Percentiles rank a stretch among this genome's conserved stretches.
These are phyloP conservation scores for Dioszegia aurantiaca DNA, from an alignment of 768 basidiomycete species.

Conservation along the genomic window DNA sequence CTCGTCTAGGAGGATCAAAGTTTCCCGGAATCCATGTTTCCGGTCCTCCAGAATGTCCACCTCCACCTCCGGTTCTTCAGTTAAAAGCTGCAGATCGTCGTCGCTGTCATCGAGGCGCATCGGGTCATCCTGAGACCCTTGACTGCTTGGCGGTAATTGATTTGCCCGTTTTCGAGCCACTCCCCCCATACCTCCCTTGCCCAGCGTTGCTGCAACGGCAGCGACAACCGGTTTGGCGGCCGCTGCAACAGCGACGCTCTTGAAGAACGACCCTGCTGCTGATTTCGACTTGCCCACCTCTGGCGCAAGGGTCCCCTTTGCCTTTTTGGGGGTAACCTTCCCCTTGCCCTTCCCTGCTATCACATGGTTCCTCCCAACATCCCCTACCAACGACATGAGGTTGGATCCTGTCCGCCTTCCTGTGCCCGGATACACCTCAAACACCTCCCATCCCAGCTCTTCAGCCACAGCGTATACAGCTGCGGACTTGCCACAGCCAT, in stretches of 20 bases:
- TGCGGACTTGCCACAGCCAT: conserved; percentile 85
- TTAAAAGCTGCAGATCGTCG: neutral
- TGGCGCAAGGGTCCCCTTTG: neutral
- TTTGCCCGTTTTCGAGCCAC: conserved; percentile 6
- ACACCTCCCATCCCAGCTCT: conserved; percentile 92
- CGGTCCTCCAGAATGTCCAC: conserved; percentile 8
- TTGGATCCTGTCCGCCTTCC: conserved; percentile 80
- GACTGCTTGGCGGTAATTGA: conserved; percentile 13
- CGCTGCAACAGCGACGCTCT: conserved; percentile 2
- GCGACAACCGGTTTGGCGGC: neutral
- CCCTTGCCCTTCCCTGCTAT: conserved; percentile 27
- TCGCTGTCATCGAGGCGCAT: conserved; percentile 24
- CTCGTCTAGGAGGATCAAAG: conserved; percentile 87
- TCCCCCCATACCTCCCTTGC: neutral
- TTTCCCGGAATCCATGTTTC: conserved; percentile 61
- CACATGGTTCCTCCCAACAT: conserved; percentile 91
- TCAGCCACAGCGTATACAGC: conserved; percentile 89
- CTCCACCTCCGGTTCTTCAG: conserved; percentile 8
- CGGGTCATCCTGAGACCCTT: conserved; percentile 21
- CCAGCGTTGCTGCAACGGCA: neutral
- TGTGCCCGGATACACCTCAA: conserved; percentile 93
- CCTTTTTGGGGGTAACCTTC: conserved; percentile 6
- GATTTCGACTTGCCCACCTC: neutral
- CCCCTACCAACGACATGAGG: conserved; percentile 77
- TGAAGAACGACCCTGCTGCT: neutral